Base-by-base conservation (phyloP, 768 basidiomycete genomes). In the Coprinopsis marcescibilis region DNA sequence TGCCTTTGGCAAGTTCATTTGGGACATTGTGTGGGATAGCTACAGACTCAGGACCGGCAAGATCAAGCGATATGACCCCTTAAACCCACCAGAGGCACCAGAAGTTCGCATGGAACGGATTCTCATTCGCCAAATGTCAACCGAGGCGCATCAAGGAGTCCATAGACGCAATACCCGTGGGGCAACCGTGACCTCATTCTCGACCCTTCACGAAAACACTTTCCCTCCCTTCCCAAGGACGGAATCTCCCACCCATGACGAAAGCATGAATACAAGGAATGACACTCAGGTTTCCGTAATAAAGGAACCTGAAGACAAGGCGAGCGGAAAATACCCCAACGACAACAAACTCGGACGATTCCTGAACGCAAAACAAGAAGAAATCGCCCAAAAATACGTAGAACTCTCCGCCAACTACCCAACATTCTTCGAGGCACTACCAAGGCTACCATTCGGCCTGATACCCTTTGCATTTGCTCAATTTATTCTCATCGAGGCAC, bases 401-500 rank as follows among this genome's bases (percentile, higher is more conserved):
- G 34, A 32, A 33, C 46, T 55, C 25, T 34, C 66, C 26, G 50
- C 47, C 15, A 69, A 71, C 35, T 89, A 89, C 60, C 91, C 90
- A 0, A 92, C 87, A 1, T 70, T 85, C 51, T 71, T 75, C 60
- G 77, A 76, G 8, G 77, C 81, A 17, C 65, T 83, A 17, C 74
- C 79, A 0, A 77, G 83, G 15, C 71, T 94, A 0, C 94, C 92
- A 0, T 80, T 92, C 49, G 75, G 80, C 11, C 78, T 96, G 5
- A 69, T 96, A 13, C 90, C 90, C 0, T 98, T 98, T 58, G 89
- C 92, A 0, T 92, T 97, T 60, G 83, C 86, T 1, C 91, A 94
- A 64, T 97, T 98, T 67, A 90, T 97, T 54, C 78, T 98, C 47
- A 89, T 95, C 48, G 86, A 94, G 59, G 87, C 76, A 0, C 75